These are phyloP conservation scores for Danielia reshetovae DNA, from an alignment of 805 yeast genomes.

Conservation along the genomic window DNA sequence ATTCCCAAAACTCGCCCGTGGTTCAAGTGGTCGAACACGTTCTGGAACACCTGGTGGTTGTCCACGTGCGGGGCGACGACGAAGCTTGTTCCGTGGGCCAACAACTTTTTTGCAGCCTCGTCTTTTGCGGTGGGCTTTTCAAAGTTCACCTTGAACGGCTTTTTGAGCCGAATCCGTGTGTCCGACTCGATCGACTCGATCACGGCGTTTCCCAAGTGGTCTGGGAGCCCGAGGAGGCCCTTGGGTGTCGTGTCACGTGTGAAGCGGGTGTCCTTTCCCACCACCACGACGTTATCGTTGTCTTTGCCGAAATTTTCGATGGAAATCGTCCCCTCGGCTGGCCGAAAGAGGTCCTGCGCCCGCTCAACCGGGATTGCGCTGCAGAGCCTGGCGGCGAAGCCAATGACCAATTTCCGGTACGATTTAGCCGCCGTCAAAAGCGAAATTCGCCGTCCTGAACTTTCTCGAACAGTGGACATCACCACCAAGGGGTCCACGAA, in stretches of 20 bases:
- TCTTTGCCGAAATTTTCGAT: constrained; percentile 17
- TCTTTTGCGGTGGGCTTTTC: constrained; percentile 11
- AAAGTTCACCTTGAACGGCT: constrained; percentile 21
- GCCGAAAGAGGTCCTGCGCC: constrained; percentile 35
- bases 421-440: constrained; percentile 37
- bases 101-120: constrained; percentile 10
- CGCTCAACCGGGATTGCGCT: constrained; percentile 41
- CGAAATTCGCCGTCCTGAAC: constrained; percentile 29
- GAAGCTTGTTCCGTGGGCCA: constrained; percentile 26
- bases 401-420: constrained; percentile 28
- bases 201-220: constrained; percentile 32
- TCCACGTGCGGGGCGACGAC: constrained; percentile 40
- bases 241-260: constrained; percentile 28
- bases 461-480: constrained; percentile 31
- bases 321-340: constrained; percentile 27
- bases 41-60: constrained; percentile 30
- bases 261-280: constrained; percentile 35
- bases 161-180: constrained; percentile 22
- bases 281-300: constrained; percentile 16
- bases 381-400: constrained; percentile 28
- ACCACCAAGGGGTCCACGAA: constrained; percentile 38
- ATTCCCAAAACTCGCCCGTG: constrained; percentile 33
- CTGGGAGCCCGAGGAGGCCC: constrained; percentile 36
- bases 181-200: constrained; percentile 29
- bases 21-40: constrained; percentile 36